Evolutionary conservation across 176 grass and related monocot genomes (phyloP).

Genomic region (Pontederia paniculata): DNA sequence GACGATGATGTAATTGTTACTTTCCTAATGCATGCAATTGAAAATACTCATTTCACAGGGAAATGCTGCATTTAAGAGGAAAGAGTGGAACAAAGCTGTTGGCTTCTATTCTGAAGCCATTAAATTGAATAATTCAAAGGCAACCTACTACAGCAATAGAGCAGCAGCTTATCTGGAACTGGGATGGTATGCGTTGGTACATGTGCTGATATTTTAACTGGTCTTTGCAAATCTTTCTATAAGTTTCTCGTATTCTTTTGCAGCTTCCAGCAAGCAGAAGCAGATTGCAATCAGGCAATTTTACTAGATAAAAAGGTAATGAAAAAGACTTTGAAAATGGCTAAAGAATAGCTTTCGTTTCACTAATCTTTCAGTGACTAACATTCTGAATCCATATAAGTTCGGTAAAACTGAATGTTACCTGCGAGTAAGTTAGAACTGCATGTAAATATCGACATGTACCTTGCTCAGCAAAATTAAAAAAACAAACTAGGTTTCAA

Average conservation of each 20-base stretch:
- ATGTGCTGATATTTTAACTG: slow-evolving; percentile 14
- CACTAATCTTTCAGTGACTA: not conserved
- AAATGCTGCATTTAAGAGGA: slow-evolving; percentile 74
- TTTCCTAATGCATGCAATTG: not conserved
- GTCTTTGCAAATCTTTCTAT: slow-evolving; percentile 10
- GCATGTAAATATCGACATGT: too few species aligned
- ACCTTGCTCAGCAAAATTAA: too few species aligned
- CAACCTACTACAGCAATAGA: slow-evolving; percentile 95
- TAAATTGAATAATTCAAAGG: slow-evolving; percentile 57
- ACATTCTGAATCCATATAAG: too few species aligned
- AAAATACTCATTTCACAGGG: slow-evolving; percentile 38
- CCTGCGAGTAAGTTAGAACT: too few species aligned
- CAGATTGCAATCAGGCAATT: slow-evolving; percentile 69
- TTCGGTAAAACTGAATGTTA: too few species aligned
- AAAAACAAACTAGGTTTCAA: too few species aligned
- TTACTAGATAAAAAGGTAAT: slow-evolving; percentile 73
- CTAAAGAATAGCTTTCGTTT: not conserved
- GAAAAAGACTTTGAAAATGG: too few species aligned
- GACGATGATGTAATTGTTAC: not conserved
- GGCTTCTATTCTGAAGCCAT: slow-evolving; percentile 77
- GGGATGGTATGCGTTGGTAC: slow-evolving; percentile 36
- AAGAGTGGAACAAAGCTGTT: slow-evolving; percentile 76
- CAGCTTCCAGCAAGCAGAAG: slow-evolving; percentile 83
- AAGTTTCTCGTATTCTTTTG: slow-evolving; percentile 23
- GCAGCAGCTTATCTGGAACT: slow-evolving; percentile 91